These are phyloP conservation scores for Saturnispora zaruensis DNA, from an alignment of 805 yeast genomes.

Conservation along the genomic window DNA sequence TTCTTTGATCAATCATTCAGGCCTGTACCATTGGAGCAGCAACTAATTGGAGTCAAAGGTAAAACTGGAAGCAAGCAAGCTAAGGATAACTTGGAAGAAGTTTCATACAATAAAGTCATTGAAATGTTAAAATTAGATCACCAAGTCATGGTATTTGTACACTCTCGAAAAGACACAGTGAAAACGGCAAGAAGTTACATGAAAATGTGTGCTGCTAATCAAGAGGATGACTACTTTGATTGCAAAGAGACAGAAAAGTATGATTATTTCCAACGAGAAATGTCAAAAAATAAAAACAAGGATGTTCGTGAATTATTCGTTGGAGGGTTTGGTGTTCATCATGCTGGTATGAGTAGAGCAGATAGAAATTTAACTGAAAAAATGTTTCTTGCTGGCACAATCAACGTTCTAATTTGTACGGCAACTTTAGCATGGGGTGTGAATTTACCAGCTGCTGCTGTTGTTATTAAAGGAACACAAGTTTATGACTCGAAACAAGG, in stretches of 20 bases:
- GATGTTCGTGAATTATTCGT: conserved; percentile 76
- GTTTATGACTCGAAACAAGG: conserved; percentile 92
- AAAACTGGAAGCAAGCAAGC: conserved; percentile 71
- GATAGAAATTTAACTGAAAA: conserved; percentile 87
- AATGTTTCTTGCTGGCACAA: conserved; percentile 76
- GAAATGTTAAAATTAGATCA: conserved; percentile 60
- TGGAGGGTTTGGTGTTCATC: conserved; percentile 87
- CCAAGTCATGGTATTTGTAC: conserved; percentile 96
- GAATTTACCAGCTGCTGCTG: conserved; percentile 95
- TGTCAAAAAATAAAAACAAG: conserved; percentile 60
- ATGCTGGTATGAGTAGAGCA: conserved; percentile 91
- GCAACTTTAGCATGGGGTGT: conserved; percentile 99
- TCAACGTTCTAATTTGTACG: conserved; percentile 87
- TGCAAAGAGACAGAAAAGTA: conserved; percentile 37
- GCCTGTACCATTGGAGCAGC: conserved; percentile 89
- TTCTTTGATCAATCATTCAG: conserved; percentile 89
- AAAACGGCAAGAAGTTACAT: conserved; percentile 72
- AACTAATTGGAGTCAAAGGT: conserved; percentile 77
- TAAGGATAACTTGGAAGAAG: conserved; percentile 63
- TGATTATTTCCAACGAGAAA: conserved; percentile 50
- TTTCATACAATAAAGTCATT: conserved; percentile 67
- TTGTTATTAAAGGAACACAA: conserved; percentile 92
- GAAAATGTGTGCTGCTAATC: conserved; percentile 52
- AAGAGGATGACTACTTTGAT: conserved; percentile 52
- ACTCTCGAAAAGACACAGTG: conserved; percentile 87